Evolutionary conservation across 805 yeast species (phyloP).

Genomic region (Yarrowia deformans): DNA sequence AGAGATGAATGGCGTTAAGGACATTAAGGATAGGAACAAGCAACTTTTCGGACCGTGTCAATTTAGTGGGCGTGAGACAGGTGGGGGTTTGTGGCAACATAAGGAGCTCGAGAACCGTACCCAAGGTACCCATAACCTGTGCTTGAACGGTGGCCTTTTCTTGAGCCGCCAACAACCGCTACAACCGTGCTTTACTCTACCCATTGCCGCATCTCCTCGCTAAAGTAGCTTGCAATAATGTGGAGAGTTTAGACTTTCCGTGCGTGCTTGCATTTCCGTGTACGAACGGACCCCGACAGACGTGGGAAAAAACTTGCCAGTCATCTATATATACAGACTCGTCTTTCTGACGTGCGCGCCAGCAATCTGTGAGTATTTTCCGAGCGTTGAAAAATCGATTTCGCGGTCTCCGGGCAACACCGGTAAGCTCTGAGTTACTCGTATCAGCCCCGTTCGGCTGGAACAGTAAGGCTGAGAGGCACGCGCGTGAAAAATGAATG

Average conservation of each 20-base stretch:
- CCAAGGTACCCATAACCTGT: too few species aligned
- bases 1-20: neutral
- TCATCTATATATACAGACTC: neutral
- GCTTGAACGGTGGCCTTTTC: too few species aligned
- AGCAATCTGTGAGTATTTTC: slow-evolving; percentile 4
- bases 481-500: slow-evolving; percentile 26
- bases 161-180: too few species aligned
- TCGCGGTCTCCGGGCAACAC: neutral
- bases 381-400: neutral
- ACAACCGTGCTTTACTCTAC: too few species aligned
- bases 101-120: too few species aligned
- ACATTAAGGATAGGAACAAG: slow-evolving; percentile 3
- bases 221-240: neutral
- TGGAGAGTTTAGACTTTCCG: neutral
- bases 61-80: neutral
- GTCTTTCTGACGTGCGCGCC: slow-evolving; percentile 16
- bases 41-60: neutral
- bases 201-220: neutral
- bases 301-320: neutral
- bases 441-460: neutral
- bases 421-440: neutral
- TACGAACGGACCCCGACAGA: slow-evolving; percentile 1
- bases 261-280: slow-evolving; percentile 8
- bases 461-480: slow-evolving; percentile 11
- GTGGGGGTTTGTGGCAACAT: too few species aligned